Percentiles rank a stretch among this genome's conserved stretches.
Evolutionary conservation across 2,329 filamentous ascomycete species (phyloP).

Genomic region (Ophiostoma triangulosporum): DNA sequence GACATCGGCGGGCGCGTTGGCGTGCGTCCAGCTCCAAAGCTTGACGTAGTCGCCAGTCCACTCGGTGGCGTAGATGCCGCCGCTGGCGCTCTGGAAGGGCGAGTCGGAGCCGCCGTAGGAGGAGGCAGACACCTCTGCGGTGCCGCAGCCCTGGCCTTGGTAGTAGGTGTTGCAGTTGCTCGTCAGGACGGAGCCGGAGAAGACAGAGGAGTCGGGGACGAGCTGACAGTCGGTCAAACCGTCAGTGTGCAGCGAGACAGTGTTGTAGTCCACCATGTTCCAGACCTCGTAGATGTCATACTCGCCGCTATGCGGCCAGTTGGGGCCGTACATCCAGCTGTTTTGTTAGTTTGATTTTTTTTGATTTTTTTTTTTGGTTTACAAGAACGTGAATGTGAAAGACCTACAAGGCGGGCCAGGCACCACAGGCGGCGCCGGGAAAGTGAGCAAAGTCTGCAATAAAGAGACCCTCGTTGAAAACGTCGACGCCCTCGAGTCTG

Average conservation of each 20-base stretch:
- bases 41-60: slow-evolving; percentile 29
- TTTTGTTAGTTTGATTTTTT: neutral
- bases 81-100: slow-evolving; percentile 12
- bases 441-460: slow-evolving; percentile 58
- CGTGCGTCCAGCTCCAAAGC: slow-evolving; percentile 27
- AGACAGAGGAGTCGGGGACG: slow-evolving; percentile 10
- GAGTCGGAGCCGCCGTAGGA: neutral
- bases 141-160: slow-evolving; percentile 27
- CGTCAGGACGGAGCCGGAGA: slow-evolving; percentile 19
- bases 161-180: slow-evolving; percentile 27
- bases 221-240: slow-evolving; percentile 22
- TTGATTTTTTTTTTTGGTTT: neutral
- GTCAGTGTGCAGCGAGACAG: slow-evolving; percentile 42
- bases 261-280: slow-evolving; percentile 40
- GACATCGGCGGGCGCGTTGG: slow-evolving; percentile 20
- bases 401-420: slow-evolving; percentile 55
- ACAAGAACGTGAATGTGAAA: neutral
- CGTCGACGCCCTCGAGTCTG: slow-evolving; percentile 47
- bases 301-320: slow-evolving; percentile 50
- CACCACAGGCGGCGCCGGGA: slow-evolving; percentile 50
- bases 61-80: slow-evolving; percentile 25
- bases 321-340: slow-evolving; percentile 34
- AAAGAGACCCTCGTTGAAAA: slow-evolving; percentile 53
- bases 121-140: slow-evolving; percentile 18
- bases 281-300: slow-evolving; percentile 57